Evolutionary conservation across 169 alveolate genomes (phyloP).

Genomic region (Plasmodium falciparum): DNA sequence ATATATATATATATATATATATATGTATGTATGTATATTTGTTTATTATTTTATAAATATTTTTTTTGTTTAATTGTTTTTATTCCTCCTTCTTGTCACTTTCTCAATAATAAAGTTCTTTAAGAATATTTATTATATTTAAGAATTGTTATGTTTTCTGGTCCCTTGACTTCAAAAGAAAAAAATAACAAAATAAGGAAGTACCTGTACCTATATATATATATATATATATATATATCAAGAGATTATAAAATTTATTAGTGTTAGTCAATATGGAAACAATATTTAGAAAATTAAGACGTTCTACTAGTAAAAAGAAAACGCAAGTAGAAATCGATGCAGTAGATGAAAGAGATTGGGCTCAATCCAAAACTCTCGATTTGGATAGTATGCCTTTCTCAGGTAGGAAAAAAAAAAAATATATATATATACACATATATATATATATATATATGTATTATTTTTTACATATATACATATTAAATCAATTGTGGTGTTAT

Average conservation of each 20-base stretch:
- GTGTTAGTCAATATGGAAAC: conserved; percentile 50
- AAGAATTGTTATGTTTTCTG: too few species aligned
- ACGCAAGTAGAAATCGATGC: conserved; percentile 33
- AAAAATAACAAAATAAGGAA: background rate
- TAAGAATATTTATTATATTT: too few species aligned
- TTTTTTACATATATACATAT: background rate
- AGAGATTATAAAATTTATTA: background rate
- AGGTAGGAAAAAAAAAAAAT: background rate
- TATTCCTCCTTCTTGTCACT: too few species aligned
- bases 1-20: too few species aligned
- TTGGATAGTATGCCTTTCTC: conserved; percentile 32
- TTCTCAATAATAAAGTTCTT: too few species aligned
- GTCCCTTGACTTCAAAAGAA: too few species aligned
- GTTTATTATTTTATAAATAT: too few species aligned
- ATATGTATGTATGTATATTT: too few species aligned
- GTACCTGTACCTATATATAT: background rate
- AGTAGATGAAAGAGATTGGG: conserved; percentile 68
- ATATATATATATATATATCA: background rate
- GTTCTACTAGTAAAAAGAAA: conserved; percentile 56
- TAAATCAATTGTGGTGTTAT: background rate
- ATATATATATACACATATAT: background rate
- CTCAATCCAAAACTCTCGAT: conserved; percentile 62
- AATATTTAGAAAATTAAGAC: conserved; percentile 53
- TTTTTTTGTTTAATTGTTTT: too few species aligned
- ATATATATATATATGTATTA: background rate